Conservation (phyloP, 2,329 filamentous ascomycete species). For the Cladosporium sp. region DNA sequence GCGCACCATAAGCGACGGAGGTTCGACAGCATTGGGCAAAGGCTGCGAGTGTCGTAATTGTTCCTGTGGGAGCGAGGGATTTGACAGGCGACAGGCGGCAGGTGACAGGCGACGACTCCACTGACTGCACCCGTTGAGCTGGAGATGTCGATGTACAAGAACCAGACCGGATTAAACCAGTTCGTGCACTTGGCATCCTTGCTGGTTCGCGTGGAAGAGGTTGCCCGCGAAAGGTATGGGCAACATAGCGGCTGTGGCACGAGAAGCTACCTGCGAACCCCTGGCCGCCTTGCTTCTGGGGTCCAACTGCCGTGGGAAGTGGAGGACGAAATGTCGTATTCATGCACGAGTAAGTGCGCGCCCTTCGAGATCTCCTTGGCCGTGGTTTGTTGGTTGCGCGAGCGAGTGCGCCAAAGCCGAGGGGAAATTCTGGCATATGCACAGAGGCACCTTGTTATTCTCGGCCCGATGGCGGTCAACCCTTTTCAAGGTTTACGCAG, state of each 20-base stretch:
- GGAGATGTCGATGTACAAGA: neutral
- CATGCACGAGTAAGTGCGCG: neutral
- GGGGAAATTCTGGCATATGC: neutral
- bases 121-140: neutral
- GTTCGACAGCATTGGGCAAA: neutral
- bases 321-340: neutral
- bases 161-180: neutral
- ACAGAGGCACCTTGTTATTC: neutral
- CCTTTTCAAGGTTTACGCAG: neutral
- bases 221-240: neutral
- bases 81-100: neutral
- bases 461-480: slow-evolving; percentile 1
- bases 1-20: neutral
- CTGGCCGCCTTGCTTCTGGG: neutral
- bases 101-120: neutral
- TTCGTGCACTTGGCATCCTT: neutral
- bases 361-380: neutral
- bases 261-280: neutral
- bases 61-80: neutral
- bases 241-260: neutral
- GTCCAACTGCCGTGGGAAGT: neutral
- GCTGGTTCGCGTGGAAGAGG: neutral
- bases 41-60: neutral
- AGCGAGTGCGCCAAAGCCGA: neutral
- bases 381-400: neutral